Evolutionary conservation across 73 alveolate genomes (phyloP), one percentile per base, ranked within the genome.

Genomic region (Uronychia setigera): DNA sequence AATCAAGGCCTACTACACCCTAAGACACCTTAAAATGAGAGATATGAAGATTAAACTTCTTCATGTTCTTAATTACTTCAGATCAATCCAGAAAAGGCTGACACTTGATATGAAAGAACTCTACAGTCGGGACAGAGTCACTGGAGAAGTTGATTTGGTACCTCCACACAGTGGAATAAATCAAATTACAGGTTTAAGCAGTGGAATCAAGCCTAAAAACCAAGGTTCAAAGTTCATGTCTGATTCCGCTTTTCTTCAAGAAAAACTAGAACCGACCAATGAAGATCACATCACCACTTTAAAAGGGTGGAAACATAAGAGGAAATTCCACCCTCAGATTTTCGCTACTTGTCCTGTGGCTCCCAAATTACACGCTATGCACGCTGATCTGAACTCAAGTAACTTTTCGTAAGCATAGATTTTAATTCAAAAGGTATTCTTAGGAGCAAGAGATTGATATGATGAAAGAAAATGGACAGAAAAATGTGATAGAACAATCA

Each of bases 21-120:
- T 85, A 26, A 77, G 86, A 31, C 35, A 57, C 31, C 57, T 85
- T 5, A 85, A 78, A 57, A 29, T 77, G 26, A 77, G 91, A 46
- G 91, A 85, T 32, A 35, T 25, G 29, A 85, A 85, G 76, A 46
- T 85, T 0, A 85, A 85, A 32, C 59, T 85, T 26, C 76, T 85
- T 30, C 91, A 85, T 32, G 77, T 78, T 5, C 81, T 85, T 5
- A 85, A 85, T 76, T 85, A 85, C 76, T 85, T 32, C 78, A 85
- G 91, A 59, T 35, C 86, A 5, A 32, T 85, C n/a, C 60, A 85
- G 76, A 85, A 85, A 58, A n/a, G 91, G 31, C 74, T 85, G 1
- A 32, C 87, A 9, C 46, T 85, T 1, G 91, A 85, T 58, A n/a
- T 85, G 29, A n/a, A n/a, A 77, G 33, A 85, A 46, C 31, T 77